Conservation (phyloP, 371 early-diverging fungal genomes). For the Mortierella sp. region DNA sequence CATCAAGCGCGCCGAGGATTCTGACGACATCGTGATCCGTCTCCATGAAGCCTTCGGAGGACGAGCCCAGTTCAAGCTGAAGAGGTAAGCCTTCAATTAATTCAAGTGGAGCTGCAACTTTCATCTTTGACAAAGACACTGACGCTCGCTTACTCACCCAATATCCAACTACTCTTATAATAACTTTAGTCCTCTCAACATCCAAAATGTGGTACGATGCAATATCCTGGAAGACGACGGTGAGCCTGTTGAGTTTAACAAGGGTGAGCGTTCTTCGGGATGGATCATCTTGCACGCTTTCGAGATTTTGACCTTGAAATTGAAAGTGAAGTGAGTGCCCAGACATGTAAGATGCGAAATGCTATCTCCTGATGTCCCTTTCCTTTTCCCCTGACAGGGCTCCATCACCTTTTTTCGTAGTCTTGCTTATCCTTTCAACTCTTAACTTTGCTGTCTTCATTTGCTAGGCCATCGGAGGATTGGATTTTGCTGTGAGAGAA, state of each 20-base stretch:
- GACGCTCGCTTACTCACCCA: not conserved
- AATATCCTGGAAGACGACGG: constrained; percentile 85
- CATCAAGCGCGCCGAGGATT: constrained; percentile 90
- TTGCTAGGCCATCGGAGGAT: constrained; percentile 12
- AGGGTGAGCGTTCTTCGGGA: constrained; percentile 54
- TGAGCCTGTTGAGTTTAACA: constrained; percentile 31
- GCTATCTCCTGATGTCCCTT: too few species aligned
- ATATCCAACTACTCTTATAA: not conserved
- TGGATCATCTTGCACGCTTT: constrained; percentile 71
- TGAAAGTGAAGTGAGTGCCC: constrained; percentile 57
- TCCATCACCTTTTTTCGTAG: too few species aligned
- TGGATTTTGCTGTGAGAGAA: constrained; percentile 36
- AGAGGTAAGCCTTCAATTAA: constrained; percentile 63
- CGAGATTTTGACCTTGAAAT: constrained; percentile 72
- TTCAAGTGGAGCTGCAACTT: not conserved
- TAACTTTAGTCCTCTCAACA: constrained; percentile 55
- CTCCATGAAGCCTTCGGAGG: constrained; percentile 97
- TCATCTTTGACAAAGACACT: not conserved
- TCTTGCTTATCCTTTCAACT: not conserved
- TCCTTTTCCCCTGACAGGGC: not conserved
- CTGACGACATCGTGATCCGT: constrained; percentile 80
- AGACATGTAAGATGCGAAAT: constrained; percentile 8
- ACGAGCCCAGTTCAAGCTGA: constrained; percentile 71
- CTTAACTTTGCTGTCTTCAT: not conserved
- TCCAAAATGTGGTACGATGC: constrained; percentile 72